phyloP scores from a whole-genome alignment of 208 protist species.

The Crithidia mellificae region DNA sequence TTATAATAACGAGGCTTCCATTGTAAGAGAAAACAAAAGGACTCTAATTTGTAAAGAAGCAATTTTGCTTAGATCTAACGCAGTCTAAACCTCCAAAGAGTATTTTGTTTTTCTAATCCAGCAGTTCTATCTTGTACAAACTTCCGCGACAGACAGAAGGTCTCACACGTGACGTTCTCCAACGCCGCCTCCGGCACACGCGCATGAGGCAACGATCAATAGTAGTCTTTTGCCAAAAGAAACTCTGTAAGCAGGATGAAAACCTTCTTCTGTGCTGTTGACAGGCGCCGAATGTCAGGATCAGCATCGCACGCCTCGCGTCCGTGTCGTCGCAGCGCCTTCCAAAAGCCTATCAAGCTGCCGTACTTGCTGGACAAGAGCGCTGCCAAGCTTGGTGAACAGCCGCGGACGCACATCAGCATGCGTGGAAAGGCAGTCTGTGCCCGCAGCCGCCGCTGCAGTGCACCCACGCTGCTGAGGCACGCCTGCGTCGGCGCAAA shows the following conservation, averaged over 20 bases:
- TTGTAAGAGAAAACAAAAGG: too few relatives aligned
- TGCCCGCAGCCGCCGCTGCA: slow-evolving; percentile 48
- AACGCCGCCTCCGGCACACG: too few relatives aligned
- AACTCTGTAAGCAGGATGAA: slow-evolving; percentile 76
- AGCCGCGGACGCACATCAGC: slow-evolving; percentile 78
- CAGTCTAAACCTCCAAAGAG: too few relatives aligned
- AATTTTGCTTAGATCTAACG: too few relatives aligned
- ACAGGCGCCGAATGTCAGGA: slow-evolving; percentile 45
- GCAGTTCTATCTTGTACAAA: too few relatives aligned
- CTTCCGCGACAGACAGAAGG: too few relatives aligned
- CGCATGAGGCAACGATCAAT: too few relatives aligned
- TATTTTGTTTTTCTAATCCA: too few relatives aligned
- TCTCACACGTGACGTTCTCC: too few relatives aligned
- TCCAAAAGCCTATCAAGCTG: slow-evolving; percentile 52
- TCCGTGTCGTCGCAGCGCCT: slow-evolving; percentile 35
- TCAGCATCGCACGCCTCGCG: slow-evolving; percentile 57
- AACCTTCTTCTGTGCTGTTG: slow-evolving; percentile 64
- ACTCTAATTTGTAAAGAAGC: too few relatives aligned
- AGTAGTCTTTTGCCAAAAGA: slow-evolving; percentile 63
- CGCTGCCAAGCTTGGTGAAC: slow-evolving; percentile 51
- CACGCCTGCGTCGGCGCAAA: slow-evolving; percentile 24
- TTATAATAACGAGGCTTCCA: too few relatives aligned
- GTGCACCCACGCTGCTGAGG: slow-evolving; percentile 23
- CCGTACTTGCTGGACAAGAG: slow-evolving; percentile 59
- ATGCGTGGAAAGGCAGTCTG: slow-evolving; percentile 73